A percentile compares a stretch with the other conserved stretches of the same genome.
phyloP scores from a whole-genome alignment of 164 flowering plant genomes.

The Magnolia officinalis region DNA sequence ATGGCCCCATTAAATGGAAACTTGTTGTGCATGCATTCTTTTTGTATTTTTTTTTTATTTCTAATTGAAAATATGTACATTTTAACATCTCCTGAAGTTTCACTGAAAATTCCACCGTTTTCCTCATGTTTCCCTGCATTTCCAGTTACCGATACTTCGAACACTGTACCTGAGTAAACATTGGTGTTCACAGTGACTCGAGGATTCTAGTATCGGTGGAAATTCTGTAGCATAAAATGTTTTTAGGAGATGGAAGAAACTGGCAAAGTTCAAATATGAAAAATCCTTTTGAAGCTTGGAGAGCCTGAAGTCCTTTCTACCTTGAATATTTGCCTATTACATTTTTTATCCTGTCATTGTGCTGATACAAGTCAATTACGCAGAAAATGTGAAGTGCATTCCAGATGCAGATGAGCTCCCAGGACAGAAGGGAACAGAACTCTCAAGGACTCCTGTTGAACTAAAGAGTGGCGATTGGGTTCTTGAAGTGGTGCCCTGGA shows the following conservation, averaged over 20 bases:
- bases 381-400: conserved; percentile 63
- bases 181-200: too few relatives aligned
- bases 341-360: background rate
- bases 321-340: background rate
- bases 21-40: too few relatives aligned
- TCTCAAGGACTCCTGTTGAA: conserved; percentile 66
- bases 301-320: background rate
- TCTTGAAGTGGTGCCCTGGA: conserved; percentile 87
- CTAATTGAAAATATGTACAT: too few relatives aligned
- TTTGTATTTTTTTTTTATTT: too few relatives aligned
- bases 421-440: conserved; percentile 64
- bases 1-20: too few relatives aligned
- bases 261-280: too few relatives aligned
- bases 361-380: conserved; percentile 13
- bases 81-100: too few relatives aligned
- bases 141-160: too few relatives aligned
- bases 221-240: background rate
- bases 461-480: conserved; percentile 74
- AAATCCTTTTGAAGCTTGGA: too few relatives aligned
- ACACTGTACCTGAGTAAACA: too few relatives aligned
- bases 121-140: too few relatives aligned
- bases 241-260: background rate
- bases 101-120: too few relatives aligned
- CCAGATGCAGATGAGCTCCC: conserved; percentile 52
- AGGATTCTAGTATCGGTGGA: background rate